Evolutionary conservation across 495 filamentous ascomycete species (phyloP).

Genomic region (Lasiosphaeris hirsuta): DNA sequence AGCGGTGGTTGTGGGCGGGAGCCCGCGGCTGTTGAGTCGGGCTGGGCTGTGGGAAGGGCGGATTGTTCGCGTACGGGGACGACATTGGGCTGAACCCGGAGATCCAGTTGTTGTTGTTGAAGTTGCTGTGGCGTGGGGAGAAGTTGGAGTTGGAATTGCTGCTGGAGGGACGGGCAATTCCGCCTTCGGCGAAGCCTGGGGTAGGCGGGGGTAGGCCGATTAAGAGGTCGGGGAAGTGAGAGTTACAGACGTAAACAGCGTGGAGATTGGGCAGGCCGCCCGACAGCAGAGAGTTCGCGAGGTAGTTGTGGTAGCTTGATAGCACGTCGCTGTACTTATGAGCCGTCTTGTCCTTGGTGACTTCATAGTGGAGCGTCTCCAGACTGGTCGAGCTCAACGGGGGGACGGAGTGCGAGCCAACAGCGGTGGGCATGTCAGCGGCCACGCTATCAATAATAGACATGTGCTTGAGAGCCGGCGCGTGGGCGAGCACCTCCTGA

Average conservation of each 20-base stretch:
- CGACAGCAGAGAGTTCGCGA: slow-evolving; percentile 76
- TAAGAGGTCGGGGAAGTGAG: slow-evolving; percentile 66
- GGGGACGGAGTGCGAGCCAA: slow-evolving; percentile 48
- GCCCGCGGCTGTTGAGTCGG: slow-evolving; percentile 3
- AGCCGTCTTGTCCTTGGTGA: slow-evolving; percentile 57
- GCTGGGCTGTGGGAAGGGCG: slow-evolving; percentile 10
- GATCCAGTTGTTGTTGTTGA: background rate
- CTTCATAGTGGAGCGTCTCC: slow-evolving; percentile 73
- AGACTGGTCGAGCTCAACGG: slow-evolving; percentile 66
- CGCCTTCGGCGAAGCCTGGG: slow-evolving; percentile 45
- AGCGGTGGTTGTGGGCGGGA: slow-evolving; percentile 27
- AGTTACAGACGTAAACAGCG: slow-evolving; percentile 80
- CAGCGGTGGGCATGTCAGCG: slow-evolving; percentile 59
- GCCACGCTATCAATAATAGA: slow-evolving; percentile 64
- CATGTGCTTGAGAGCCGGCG: slow-evolving; percentile 61
- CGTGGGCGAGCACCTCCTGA: slow-evolving; percentile 59
- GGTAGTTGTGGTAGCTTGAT: slow-evolving; percentile 77
- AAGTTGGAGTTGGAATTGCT: slow-evolving; percentile 23
- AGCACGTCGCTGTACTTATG: slow-evolving; percentile 57
- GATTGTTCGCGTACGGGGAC: slow-evolving; percentile 9
- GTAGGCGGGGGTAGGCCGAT: slow-evolving; percentile 64
- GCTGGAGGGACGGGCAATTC: slow-evolving; percentile 36
- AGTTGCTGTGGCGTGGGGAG: slow-evolving; percentile 6
- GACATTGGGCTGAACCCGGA: slow-evolving; percentile 9
- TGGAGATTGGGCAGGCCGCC: slow-evolving; percentile 67